These are phyloP conservation scores for Macrocybe gigantea DNA, from an alignment of 768 basidiomycete species.

Conservation along the genomic window DNA sequence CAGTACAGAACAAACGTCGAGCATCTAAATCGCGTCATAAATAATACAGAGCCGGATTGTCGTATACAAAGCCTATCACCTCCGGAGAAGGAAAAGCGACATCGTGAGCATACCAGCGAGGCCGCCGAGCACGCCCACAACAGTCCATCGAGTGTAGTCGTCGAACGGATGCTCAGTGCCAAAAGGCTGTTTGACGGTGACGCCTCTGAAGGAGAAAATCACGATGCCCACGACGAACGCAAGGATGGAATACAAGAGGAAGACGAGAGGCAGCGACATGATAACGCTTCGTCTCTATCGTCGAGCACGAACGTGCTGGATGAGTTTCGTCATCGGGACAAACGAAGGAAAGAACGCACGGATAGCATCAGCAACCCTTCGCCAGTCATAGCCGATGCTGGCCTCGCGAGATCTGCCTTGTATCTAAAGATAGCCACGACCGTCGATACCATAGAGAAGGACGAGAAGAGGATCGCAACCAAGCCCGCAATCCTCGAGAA, in stretches of 20 bases:
- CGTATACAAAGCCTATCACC: slow-evolving; percentile 8
- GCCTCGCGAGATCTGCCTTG: slow-evolving; percentile 58
- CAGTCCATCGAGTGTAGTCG: slow-evolving; percentile 57
- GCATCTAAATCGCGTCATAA: too few relatives aligned
- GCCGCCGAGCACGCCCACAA: slow-evolving; percentile 59
- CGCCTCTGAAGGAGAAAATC: slow-evolving; percentile 58
- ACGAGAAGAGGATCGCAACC: slow-evolving; percentile 62
- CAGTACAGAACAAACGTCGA: too few relatives aligned
- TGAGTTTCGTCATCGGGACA: not conserved
- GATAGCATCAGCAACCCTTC: slow-evolving; percentile 49
- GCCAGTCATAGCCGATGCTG: slow-evolving; percentile 43
- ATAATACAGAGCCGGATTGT: too few relatives aligned
- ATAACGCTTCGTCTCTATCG: slow-evolving; percentile 54
- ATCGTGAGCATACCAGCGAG: slow-evolving; percentile 57
- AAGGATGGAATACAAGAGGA: slow-evolving; percentile 64
- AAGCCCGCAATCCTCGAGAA: slow-evolving; percentile 60
- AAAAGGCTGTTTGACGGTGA: slow-evolving; percentile 30
- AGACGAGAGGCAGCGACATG: slow-evolving; percentile 68
- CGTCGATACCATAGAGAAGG: slow-evolving; percentile 63
- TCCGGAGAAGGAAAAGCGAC: slow-evolving; percentile 33
- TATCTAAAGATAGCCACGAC: slow-evolving; percentile 65
- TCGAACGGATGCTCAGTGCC: slow-evolving; percentile 39
- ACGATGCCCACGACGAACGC: slow-evolving; percentile 63
- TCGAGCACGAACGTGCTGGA: not conserved
- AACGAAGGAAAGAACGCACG: slow-evolving; percentile 23